Base-by-base conservation (phyloP, 2,329 filamentous ascomycete species). In the Fusarium palustre region DNA sequence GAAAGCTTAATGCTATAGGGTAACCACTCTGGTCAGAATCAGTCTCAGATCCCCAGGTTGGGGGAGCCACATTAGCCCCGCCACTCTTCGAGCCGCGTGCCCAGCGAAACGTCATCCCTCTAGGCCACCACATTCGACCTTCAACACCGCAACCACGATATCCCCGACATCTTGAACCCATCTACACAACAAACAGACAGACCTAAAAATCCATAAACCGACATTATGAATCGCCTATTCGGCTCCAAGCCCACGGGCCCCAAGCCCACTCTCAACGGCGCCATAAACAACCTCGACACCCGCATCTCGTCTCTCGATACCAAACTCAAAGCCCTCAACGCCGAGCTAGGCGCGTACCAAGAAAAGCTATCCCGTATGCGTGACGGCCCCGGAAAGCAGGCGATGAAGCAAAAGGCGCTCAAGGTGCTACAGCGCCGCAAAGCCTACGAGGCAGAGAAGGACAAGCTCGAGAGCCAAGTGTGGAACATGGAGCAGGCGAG, bases 401-500 rank as follows among this genome's bases (percentile, higher is more conserved):
- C 95, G 31, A 89, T 99, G 75, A 97, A 96, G 79, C 91, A 97
- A 76, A 97, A 97, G 77, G 95, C 95, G 3, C 90, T 97, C 75
- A 97, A 97, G 76, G 90, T 98, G 13, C 90, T 98, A 4, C 93
- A 97, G 82, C 92, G 94, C 62, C 91, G 95, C 73, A 97, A 97
- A 79, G 91, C 94, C 81, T 97, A 97, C 88, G 96, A 99, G 82
- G 86, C 88, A 5, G 94, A 97, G 81, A 93, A 95, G 70, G 94
- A 97, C 76, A 94, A 98, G 82, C 89, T 98, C 55, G 92, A 97
- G 81, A 88, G 91, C 70, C 96, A 99, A 82, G 93, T 93, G 24
- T 98, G 94, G 94, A 98, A 98, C 83, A 97, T 99, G 94, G 94
- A 98, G 83, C 94, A 97, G 82, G 94, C 95, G 5, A 92, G 92